phyloP scores from a whole-genome alignment of 2,329 filamentous ascomycete species.

The Colletotrichum trifolii region DNA sequence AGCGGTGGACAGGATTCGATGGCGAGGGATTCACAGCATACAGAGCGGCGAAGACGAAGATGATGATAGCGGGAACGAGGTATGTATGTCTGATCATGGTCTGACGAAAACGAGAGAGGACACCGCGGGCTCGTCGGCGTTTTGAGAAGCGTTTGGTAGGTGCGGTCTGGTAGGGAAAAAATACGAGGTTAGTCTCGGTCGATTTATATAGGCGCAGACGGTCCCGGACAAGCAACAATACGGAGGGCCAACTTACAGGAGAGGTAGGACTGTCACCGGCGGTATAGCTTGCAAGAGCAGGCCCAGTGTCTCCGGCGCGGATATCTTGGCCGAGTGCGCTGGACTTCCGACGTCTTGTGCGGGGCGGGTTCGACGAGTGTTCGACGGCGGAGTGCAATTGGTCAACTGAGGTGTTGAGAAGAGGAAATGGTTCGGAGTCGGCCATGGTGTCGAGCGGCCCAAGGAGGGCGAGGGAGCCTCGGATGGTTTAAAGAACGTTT shows the following conservation, averaged over 20 bases:
- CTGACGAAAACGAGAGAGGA: slow-evolving; percentile 60
- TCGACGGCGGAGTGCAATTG: slow-evolving; percentile 56
- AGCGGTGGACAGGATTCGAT: slow-evolving; percentile 81
- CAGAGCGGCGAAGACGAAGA: slow-evolving; percentile 70
- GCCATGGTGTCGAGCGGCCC: slow-evolving; percentile 23
- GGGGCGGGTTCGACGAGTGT: slow-evolving; percentile 41
- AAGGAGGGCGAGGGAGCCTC: slow-evolving; percentile 14
- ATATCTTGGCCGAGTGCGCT: slow-evolving; percentile 65
- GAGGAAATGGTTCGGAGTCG: slow-evolving; percentile 64
- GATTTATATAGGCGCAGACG: background rate
- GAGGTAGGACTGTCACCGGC: slow-evolving; percentile 20
- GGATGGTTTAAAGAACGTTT: slow-evolving; percentile 26
- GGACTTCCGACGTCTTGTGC: slow-evolving; percentile 64
- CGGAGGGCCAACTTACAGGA: slow-evolving; percentile 5
- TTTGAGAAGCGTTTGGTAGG: slow-evolving; percentile 59
- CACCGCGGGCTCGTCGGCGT: slow-evolving; percentile 65
- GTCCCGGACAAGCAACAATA: too few species aligned
- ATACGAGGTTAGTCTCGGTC: slow-evolving; percentile 16
- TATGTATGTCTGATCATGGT: slow-evolving; percentile 71
- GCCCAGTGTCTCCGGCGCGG: slow-evolving; percentile 66
- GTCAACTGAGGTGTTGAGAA: slow-evolving; percentile 62
- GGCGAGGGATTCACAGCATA: slow-evolving; percentile 82
- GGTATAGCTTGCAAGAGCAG: slow-evolving; percentile 62
- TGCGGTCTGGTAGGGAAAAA: slow-evolving; percentile 13
- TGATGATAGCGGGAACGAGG: slow-evolving; percentile 74